Percentiles rank a stretch among this genome's conserved stretches.
These are phyloP conservation scores for Diacronema lutheri DNA, from an alignment of 78 protist species.

Conservation along the genomic window DNA sequence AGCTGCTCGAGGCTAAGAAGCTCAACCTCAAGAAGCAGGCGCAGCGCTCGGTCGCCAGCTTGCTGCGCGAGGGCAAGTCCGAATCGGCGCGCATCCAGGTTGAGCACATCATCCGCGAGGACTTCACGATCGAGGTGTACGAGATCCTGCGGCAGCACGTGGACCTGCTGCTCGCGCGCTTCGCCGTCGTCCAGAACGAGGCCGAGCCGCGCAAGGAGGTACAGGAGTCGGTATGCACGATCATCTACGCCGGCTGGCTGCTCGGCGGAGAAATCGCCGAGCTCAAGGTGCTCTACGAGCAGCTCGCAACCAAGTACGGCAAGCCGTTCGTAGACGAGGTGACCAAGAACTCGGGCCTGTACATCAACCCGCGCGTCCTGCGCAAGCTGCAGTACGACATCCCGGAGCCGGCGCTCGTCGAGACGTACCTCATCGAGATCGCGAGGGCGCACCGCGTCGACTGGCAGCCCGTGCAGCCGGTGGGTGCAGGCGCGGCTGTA, in stretches of 20 bases:
- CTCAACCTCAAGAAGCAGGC: not conserved
- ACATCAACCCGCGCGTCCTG: not conserved
- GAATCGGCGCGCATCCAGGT: not conserved
- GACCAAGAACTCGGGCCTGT: too few relatives aligned
- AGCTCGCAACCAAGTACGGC: not conserved
- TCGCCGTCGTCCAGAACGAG: not conserved
- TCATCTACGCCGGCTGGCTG: not conserved
- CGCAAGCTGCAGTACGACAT: not conserved
- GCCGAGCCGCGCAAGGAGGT: not conserved
- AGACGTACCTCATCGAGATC: not conserved
- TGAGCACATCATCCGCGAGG: constrained; percentile 20
- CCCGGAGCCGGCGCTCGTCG: not conserved
- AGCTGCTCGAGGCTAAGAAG: not conserved
- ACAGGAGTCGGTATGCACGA: not conserved
- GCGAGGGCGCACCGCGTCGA: constrained; percentile 9
- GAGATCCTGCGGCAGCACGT: not conserved
- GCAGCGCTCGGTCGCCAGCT: not conserved
- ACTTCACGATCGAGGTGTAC: constrained; percentile 2
- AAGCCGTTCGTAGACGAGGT: not conserved
- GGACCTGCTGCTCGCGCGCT: not conserved
- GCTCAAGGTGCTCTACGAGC: not conserved
- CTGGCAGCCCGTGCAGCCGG: not conserved
- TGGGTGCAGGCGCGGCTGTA: too few relatives aligned
- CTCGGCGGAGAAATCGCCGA: not conserved
- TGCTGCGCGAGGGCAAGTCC: constrained; percentile 1